phyloP scores from a whole-genome alignment of 164 flowering plant species.

The Malania oleifera region DNA sequence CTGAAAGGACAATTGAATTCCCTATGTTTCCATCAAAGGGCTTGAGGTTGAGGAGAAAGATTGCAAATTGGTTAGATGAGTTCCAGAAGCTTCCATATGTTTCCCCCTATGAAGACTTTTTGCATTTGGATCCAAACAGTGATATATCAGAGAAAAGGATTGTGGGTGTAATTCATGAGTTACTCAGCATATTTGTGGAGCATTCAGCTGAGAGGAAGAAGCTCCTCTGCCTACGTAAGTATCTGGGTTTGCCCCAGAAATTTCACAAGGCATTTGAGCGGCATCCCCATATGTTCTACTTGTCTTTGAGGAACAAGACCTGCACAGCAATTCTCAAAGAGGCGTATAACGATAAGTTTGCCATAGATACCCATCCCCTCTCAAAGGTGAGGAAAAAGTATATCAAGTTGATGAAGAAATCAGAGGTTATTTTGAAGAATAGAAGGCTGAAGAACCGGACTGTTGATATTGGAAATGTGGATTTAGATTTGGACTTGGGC shows the following conservation, averaged over 20 bases:
- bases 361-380: conserved; percentile 62
- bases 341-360: conserved; percentile 40
- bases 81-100: conserved; percentile 75
- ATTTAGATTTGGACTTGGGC: conserved; percentile 21
- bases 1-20: conserved; percentile 38
- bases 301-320: conserved; percentile 70
- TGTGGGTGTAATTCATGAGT: conserved; percentile 77
- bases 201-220: conserved; percentile 72
- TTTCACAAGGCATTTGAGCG: conserved; percentile 71
- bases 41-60: conserved; percentile 69
- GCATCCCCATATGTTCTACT: conserved; percentile 73
- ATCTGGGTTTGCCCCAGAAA: conserved; percentile 79
- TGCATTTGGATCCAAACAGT: conserved; percentile 45
- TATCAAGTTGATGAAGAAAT: conserved; percentile 50
- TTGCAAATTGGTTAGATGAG: conserved; percentile 58
- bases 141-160: conserved; percentile 75
- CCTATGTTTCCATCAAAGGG: conserved; percentile 73
- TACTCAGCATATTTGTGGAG: conserved; percentile 76
- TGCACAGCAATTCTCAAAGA: conserved; percentile 83
- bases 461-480: conserved; percentile 5
- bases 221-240: conserved; percentile 54
- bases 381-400: conserved; percentile 61
- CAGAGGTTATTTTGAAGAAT: conserved; percentile 36
- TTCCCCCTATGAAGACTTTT: conserved; percentile 72
- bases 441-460: conserved; percentile 28